Evolutionary conservation across 495 filamentous ascomycete genomes (phyloP).

Genomic region (Lophiostoma macrostomum): DNA sequence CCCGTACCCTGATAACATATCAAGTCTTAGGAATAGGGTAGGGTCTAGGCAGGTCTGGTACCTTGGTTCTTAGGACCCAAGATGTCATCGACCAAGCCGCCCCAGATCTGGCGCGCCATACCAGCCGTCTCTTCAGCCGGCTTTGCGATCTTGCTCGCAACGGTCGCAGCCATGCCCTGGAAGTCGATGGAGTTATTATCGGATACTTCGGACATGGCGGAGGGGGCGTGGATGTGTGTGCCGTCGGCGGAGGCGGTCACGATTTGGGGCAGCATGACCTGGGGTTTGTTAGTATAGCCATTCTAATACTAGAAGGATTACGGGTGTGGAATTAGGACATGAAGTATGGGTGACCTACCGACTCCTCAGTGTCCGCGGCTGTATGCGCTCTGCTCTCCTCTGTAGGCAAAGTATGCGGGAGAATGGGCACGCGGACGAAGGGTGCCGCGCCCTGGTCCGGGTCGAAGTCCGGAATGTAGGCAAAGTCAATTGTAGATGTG

Average conservation of each 20-base stretch:
- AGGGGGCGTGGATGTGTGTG: constrained; percentile 52
- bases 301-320: neutral
- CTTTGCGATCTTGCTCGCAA: constrained; percentile 43
- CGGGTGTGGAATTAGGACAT: neutral
- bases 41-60: neutral
- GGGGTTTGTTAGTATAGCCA: constrained; percentile 3
- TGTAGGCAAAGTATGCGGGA: constrained; percentile 43
- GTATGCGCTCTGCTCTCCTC: constrained; percentile 29
- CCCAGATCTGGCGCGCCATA: constrained; percentile 50
- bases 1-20: neutral
- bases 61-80: constrained; percentile 41
- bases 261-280: constrained; percentile 57
- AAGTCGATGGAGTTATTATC: constrained; percentile 60
- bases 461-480: constrained; percentile 56
- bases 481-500: constrained; percentile 61
- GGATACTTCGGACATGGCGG: constrained; percentile 55
- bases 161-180: constrained; percentile 53
- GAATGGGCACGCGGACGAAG: constrained; percentile 50
- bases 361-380: constrained; percentile 13
- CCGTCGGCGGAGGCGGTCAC: constrained; percentile 52
- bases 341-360: constrained; percentile 2
- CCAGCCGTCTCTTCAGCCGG: constrained; percentile 42
- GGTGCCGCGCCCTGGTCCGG: constrained; percentile 41
- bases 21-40: neutral
- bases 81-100: constrained; percentile 59